phyloP scores from a whole-genome alignment of 208 protist genomes.

The Leishmania arabica region DNA sequence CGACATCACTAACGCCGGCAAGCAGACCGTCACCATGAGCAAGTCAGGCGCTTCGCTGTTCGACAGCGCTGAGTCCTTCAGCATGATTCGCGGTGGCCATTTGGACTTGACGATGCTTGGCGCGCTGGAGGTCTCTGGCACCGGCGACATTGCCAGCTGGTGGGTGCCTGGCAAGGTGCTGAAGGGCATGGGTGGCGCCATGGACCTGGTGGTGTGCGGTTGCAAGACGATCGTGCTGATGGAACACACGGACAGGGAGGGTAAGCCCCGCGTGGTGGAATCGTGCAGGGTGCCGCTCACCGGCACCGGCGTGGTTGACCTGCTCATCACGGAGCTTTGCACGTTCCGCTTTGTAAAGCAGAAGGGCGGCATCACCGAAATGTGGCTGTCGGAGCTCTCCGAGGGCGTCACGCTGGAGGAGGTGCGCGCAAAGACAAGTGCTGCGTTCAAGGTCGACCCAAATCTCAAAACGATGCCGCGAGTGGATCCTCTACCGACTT shows the following conservation, averaged over 20 bases:
- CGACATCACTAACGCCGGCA: conserved; percentile 95
- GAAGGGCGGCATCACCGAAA: conserved; percentile 6
- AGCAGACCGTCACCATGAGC: conserved; percentile 90
- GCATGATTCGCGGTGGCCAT: conserved; percentile 95
- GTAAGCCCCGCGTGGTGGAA: conserved; percentile 80
- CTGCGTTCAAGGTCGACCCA: conserved; percentile 36
- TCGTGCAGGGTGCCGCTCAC: conserved; percentile 86
- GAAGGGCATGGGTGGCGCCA: conserved; percentile 95
- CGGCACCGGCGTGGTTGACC: conserved; percentile 59
- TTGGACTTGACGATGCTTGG: conserved; percentile 94
- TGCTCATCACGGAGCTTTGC: conserved; percentile 93
- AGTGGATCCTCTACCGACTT: background rate
- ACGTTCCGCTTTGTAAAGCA: conserved; percentile 81
- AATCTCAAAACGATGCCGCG: conserved; percentile 43
- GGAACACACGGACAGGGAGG: conserved; percentile 91
- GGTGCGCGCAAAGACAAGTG: conserved; percentile 50
- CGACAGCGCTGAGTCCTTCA: conserved; percentile 82
- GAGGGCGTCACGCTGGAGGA: conserved; percentile 82
- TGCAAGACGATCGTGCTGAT: conserved; percentile 91
- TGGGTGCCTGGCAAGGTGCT: conserved; percentile 95
- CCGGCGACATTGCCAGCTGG: conserved; percentile 96
- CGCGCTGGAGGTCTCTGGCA: conserved; percentile 83
- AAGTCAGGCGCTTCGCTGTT: conserved; percentile 77
- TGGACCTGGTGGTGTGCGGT: conserved; percentile 82
- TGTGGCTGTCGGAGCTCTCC: conserved; percentile 77